Conservation (phyloP, 2,329 filamentous ascomycete species). For the Xylariales sp. region DNA sequence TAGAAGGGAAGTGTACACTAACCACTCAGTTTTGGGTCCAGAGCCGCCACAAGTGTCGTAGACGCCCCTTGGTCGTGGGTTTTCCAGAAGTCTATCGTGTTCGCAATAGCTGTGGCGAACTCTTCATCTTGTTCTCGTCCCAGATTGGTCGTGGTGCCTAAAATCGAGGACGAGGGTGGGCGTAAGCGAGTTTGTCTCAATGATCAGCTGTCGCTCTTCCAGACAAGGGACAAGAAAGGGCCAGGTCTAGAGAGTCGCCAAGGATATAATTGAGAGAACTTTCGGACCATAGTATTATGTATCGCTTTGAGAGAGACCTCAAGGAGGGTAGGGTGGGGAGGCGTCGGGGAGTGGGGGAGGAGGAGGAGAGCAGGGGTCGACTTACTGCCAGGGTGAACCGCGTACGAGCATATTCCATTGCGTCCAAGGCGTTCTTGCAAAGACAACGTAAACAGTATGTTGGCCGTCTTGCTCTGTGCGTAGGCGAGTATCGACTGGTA, state of each 20-base stretch:
- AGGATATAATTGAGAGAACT: no score
- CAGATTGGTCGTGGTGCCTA: constrained; percentile 29
- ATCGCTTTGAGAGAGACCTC: no score
- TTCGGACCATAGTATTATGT: no score
- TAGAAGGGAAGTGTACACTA: constrained; percentile 5
- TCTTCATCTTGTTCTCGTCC: constrained; percentile 29
- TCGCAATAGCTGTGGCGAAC: constrained; percentile 19
- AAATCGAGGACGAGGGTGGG: no score
- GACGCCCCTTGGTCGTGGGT: constrained; percentile 26
- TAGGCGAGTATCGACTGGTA: constrained; percentile 39
- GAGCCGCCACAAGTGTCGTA: constrained; percentile 28
- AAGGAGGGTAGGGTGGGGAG: no score
- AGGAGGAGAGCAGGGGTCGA: no score
- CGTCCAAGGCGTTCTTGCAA: constrained; percentile 29
- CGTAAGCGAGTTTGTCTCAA: not conserved
- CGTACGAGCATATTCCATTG: constrained; percentile 29
- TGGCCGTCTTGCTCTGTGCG: constrained; percentile 47
- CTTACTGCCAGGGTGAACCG: constrained; percentile 38
- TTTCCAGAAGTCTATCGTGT: constrained; percentile 25
- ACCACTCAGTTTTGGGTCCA: constrained; percentile 27
- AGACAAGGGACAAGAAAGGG: not conserved
- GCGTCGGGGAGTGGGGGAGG: no score
- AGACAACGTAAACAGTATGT: constrained; percentile 38
- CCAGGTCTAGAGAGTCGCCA: no score
- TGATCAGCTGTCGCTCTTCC: not conserved